phyloP scores from a whole-genome alignment of 345 rosid genomes.

The Aquilaria malaccensis region DNA sequence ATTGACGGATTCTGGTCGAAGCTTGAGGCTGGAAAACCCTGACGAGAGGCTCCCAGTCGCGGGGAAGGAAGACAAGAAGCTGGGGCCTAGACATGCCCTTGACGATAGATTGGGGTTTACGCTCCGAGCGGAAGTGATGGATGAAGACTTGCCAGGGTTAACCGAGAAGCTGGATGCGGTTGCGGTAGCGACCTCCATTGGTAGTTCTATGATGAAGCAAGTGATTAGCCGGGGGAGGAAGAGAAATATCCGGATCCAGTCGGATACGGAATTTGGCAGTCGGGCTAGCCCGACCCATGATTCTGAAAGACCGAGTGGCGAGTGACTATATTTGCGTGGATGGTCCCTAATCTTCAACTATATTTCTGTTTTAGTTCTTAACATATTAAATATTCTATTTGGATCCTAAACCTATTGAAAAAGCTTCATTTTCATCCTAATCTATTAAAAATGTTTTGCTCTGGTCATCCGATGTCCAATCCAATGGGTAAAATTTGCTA shows the following conservation, averaged over 20 bases:
- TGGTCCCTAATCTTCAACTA: too few species aligned
- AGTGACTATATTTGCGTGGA: too few species aligned
- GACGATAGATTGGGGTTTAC: conserved; percentile 19
- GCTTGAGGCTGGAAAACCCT: conserved; percentile 44
- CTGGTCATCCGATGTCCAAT: too few species aligned
- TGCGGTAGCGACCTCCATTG: conserved; percentile 49
- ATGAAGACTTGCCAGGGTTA: conserved; percentile 30
- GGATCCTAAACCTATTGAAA: too few species aligned
- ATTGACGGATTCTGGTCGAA: conserved; percentile 39
- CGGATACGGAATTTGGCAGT: not conserved
- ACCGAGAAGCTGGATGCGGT: conserved; percentile 38
- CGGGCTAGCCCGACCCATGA: too few species aligned
- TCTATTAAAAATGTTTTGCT: too few species aligned
- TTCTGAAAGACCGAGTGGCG: too few species aligned
- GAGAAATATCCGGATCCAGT: not conserved
- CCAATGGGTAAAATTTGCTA: too few species aligned
- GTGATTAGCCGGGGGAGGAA: not conserved
- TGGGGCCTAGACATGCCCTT: conserved; percentile 44
- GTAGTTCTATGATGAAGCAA: not conserved
- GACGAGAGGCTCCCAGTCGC: conserved; percentile 38
- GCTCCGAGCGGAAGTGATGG: conserved; percentile 20
- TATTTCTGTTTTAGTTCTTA: too few species aligned
- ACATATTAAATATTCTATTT: too few species aligned
- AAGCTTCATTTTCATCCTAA: too few species aligned
- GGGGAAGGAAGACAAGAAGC: conserved; percentile 32